phyloP scores from a whole-genome alignment of 768 basidiomycete genomes.

The Tylopilus rubrobrunneus region DNA sequence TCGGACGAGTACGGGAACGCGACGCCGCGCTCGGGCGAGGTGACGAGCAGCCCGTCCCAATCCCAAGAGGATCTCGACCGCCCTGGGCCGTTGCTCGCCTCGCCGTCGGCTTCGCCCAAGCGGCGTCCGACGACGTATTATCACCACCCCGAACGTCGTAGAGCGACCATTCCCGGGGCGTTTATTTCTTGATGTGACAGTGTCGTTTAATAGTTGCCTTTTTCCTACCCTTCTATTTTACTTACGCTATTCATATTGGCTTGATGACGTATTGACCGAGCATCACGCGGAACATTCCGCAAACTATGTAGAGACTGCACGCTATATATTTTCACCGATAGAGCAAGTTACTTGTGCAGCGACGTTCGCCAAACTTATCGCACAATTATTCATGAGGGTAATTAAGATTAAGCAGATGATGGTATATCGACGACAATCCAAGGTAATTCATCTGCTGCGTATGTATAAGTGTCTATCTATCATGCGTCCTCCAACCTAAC shows the following conservation, averaged over 20 bases:
- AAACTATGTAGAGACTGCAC: too few species aligned
- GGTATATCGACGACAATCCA: constrained; percentile 19
- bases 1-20: constrained; percentile 41
- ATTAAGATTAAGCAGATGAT: constrained; percentile 27
- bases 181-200: constrained; percentile 33
- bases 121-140: constrained; percentile 78
- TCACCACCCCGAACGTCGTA: constrained; percentile 72
- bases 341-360: too few species aligned
- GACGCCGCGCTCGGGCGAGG: constrained; percentile 25
- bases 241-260: neutral
- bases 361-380: too few species aligned
- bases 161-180: constrained; percentile 56
- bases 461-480: neutral
- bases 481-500: neutral
- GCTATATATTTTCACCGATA: too few species aligned
- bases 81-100: constrained; percentile 9
- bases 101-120: constrained; percentile 35
- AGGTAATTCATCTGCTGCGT: constrained; percentile 9
- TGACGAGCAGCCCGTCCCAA: constrained; percentile 13
- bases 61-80: constrained; percentile 26
- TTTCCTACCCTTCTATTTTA: neutral
- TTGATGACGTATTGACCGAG: neutral
- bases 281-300: neutral
- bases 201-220: neutral
- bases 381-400: neutral